phyloP scores from a whole-genome alignment of 495 filamentous ascomycete genomes.

The Neurospora pannonica region DNA sequence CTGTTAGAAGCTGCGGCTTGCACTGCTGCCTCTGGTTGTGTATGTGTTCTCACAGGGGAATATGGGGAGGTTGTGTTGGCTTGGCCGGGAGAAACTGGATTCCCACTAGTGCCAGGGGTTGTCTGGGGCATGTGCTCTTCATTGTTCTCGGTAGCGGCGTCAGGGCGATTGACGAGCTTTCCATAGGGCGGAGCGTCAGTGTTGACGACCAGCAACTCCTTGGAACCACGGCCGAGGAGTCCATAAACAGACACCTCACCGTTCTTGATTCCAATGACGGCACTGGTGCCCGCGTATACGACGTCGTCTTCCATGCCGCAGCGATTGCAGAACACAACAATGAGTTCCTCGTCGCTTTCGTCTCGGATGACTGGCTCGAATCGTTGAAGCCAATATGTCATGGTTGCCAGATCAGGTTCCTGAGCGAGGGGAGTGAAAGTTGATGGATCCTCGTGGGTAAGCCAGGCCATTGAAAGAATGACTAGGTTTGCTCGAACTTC shows the following conservation, averaged over 20 bases:
- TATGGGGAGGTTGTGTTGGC: background rate
- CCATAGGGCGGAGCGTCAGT: conserved; percentile 29
- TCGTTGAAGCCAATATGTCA: conserved; percentile 79
- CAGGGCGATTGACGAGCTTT: conserved; percentile 15
- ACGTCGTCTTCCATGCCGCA: conserved; percentile 60
- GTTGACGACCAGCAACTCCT: conserved; percentile 59
- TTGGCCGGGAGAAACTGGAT: background rate
- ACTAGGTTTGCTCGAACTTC: conserved; percentile 57
- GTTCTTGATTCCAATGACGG: conserved; percentile 64
- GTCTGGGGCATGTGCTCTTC: background rate
- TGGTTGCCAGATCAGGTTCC: conserved; percentile 67
- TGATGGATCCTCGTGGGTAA: conserved; percentile 49
- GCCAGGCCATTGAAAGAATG: conserved; percentile 84
- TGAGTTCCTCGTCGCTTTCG: conserved; percentile 48
- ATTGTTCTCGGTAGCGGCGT: background rate
- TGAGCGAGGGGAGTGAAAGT: conserved; percentile 29
- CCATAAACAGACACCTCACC: conserved; percentile 60
- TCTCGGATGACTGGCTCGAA: conserved; percentile 61
- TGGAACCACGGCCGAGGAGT: conserved; percentile 52
- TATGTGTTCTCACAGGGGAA: background rate
- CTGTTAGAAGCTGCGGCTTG: background rate
- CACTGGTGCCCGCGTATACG: conserved; percentile 81
- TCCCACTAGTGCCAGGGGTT: background rate
- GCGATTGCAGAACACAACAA: conserved; percentile 80
- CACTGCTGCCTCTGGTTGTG: background rate